Evolutionary conservation across 768 basidiomycete species (phyloP).

Genomic region (Naematelia aurantialba): DNA sequence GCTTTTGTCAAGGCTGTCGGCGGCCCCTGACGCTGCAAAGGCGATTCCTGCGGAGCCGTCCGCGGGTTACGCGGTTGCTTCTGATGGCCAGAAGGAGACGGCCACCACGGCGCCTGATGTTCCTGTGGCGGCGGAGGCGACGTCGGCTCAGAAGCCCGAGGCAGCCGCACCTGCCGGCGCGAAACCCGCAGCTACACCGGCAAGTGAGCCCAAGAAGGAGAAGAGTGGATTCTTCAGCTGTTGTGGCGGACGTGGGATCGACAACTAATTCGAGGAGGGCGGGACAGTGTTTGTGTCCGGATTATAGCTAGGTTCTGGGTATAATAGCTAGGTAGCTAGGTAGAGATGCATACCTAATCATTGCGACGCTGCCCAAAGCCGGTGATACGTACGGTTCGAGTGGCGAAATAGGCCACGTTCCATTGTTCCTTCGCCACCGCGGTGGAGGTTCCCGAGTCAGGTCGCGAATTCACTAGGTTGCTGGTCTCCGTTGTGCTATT

Average conservation of each 20-base stretch:
- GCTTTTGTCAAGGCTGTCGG: neutral
- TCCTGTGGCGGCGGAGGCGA: neutral
- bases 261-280: slow-evolving; percentile 3
- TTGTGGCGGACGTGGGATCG: slow-evolving; percentile 10
- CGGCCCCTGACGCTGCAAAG: neutral
- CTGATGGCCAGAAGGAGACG: neutral
- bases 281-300: too few species aligned
- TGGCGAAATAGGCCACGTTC: too few species aligned
- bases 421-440: too few species aligned
- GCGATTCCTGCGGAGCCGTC: neutral
- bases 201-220: slow-evolving; percentile 4
- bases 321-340: too few species aligned
- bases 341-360: too few species aligned
- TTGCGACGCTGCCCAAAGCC: too few species aligned
- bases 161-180: slow-evolving; percentile 6
- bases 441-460: too few species aligned
- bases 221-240: slow-evolving; percentile 9
- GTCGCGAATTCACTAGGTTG: too few species aligned
- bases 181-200: neutral
- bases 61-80: neutral
- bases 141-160: neutral
- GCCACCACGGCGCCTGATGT: neutral
- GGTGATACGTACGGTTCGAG: too few species aligned
- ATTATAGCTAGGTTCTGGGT: too few species aligned
- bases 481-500: too few species aligned